Percentiles rank a stretch among this genome's conserved stretches.
phyloP scores from a whole-genome alignment of 768 basidiomycete genomes.

The Galerina marginata region DNA sequence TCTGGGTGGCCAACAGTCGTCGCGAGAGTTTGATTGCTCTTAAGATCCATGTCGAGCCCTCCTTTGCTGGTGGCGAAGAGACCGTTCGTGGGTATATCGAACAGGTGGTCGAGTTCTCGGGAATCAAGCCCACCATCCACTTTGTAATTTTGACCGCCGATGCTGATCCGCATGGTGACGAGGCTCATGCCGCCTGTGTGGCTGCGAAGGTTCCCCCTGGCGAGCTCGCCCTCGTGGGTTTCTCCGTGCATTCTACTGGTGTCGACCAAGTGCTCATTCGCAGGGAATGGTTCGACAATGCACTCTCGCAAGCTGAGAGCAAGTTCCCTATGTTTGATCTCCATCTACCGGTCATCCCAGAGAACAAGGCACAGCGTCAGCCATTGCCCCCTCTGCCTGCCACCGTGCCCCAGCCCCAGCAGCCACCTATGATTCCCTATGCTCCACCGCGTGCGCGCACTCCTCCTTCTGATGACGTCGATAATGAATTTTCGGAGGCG shows the following conservation, averaged over 20 bases:
- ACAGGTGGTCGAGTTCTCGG: conserved; percentile 82
- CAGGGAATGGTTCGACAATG: conserved; percentile 84
- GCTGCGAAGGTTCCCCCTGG: conserved; percentile 80
- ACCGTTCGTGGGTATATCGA: conserved; percentile 71
- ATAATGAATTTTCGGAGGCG: conserved; percentile 69
- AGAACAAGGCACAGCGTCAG: conserved; percentile 31
- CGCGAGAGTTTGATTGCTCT: conserved; percentile 85
- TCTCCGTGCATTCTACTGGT: conserved; percentile 88
- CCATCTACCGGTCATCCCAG: conserved; percentile 22
- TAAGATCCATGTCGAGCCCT: conserved; percentile 72
- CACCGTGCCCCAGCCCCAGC: conserved; percentile 22
- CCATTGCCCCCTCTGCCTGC: conserved; percentile 27
- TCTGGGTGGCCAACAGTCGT: conserved; percentile 88
- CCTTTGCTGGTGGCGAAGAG: conserved; percentile 65
- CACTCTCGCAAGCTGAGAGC: conserved; percentile 55
- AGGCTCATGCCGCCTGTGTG: conserved; percentile 83
- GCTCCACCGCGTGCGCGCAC: conserved; percentile 59
- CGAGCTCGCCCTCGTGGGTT: conserved; percentile 82
- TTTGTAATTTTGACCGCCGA: conserved; percentile 89
- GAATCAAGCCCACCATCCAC: conserved; percentile 86
- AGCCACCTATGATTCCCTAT: conserved; percentile 19
- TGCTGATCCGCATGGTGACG: conserved; percentile 81
- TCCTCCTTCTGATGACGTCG: conserved; percentile 77
- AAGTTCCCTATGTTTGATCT: conserved; percentile 66
- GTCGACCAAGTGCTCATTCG: conserved; percentile 88